phyloP scores from a whole-genome alignment of 805 yeast species.

The Barnettozyma californica region DNA sequence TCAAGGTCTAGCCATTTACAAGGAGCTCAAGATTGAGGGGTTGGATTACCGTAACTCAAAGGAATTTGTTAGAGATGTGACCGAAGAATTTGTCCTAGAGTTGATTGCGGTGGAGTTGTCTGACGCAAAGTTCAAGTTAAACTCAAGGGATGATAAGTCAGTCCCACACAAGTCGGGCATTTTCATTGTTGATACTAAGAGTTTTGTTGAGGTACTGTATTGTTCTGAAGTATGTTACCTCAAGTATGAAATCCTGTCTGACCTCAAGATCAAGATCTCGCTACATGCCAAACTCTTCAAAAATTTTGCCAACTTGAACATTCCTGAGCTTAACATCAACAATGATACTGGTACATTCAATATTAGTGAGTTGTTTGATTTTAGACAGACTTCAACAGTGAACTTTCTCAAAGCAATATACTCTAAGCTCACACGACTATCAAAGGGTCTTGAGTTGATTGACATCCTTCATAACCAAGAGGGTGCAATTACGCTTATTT shows the following conservation, averaged over 20 bases:
- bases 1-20: constrained; percentile 11
- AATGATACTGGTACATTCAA: constrained; percentile 1
- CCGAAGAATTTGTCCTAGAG: constrained; percentile 8
- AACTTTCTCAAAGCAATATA: constrained; percentile 7
- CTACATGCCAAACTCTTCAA: constrained; percentile 9
- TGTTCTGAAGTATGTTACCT: constrained; percentile 32
- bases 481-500: constrained; percentile 16
- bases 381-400: constrained; percentile 29
- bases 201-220: constrained; percentile 32
- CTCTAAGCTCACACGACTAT: constrained; percentile 18
- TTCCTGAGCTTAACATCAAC: constrained; percentile 19
- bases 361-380: constrained; percentile 6
- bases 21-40: constrained; percentile 7
- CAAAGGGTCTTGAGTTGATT: constrained; percentile 22
- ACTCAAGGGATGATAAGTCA: constrained; percentile 6
- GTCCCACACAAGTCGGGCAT: constrained; percentile 8
- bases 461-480: constrained; percentile 18
- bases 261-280: constrained; percentile 6
- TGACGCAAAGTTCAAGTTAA: not conserved
- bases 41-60: constrained; percentile 6
- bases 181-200: constrained; percentile 30
- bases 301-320: constrained; percentile 3
- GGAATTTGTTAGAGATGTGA: constrained; percentile 3
- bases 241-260: constrained; percentile 10
- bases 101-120: constrained; percentile 4